Conservation (phyloP, 2,329 filamentous ascomycete species). For the Apiospora arundinis region DNA sequence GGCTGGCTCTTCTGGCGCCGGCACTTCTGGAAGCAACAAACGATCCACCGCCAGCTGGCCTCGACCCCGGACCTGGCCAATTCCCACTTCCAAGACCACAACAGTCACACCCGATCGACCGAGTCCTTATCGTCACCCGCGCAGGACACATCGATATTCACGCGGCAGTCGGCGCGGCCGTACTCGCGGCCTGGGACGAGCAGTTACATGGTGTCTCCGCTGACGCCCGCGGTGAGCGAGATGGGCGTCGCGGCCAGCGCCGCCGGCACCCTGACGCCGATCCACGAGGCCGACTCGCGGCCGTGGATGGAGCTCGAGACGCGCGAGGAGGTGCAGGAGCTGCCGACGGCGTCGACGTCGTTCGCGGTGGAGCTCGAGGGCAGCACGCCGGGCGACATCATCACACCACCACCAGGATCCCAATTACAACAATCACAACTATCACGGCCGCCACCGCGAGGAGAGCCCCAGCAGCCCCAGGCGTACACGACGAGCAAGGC, state of each 20-base stretch:
- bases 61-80: not conserved
- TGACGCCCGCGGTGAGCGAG: constrained; percentile 4
- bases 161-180: not conserved
- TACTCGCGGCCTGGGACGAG: not conserved
- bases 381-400: not conserved
- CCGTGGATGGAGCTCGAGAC: constrained; percentile 8
- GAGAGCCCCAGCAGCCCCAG: no score
- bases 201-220: not conserved
- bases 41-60: not conserved
- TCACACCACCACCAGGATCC: not conserved
- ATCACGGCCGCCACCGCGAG: not conserved
- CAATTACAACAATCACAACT: not conserved
- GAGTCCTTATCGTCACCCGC: not conserved
- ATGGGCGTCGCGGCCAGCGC: not conserved
- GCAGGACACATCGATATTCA: not conserved
- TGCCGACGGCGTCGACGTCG: not conserved
- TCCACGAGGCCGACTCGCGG: constrained; percentile 6
- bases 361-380: constrained; percentile 8
- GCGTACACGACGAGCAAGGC: not conserved
- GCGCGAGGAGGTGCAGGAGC: not conserved
- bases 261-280: not conserved
- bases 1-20: constrained; percentile 18
- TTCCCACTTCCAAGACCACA: not conserved
- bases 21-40: constrained; percentile 3
- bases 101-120: not conserved